Evolutionary conservation across 805 yeast genomes (phyloP), one percentile per base, ranked within the genome.

Genomic region (Lachancea meyersii): DNA sequence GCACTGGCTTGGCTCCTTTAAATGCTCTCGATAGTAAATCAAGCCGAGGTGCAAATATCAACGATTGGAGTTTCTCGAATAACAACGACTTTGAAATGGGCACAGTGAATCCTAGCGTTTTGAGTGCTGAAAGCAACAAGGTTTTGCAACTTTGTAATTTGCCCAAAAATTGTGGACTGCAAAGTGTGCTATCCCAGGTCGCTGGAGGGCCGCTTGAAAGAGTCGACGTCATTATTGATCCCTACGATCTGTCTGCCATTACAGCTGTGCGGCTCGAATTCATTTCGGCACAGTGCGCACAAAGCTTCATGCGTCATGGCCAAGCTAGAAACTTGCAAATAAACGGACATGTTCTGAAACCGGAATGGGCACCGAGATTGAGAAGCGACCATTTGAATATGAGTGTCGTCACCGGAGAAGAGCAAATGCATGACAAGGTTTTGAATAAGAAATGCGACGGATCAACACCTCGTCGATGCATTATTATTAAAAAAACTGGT

Each of bases 201-300:
- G 66, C 70, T 49, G 89, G 93, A 1, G 94, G 94, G 0, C 84
- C 86, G 0, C 60, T 84, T 38, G 86, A 81, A 48, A 71, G 69
- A 39, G 51, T 80, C 4, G 64, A 59, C 11, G 51, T 67, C 22
- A 55, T 52, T 1, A 38, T 40, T 5, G 43, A 44, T 24, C 49
- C 46, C 3, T 43, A 47, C 8, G 24, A 30, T 5, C 40, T 38
- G 2, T 26, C 38, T 47, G 26, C 51, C 42, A 43, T 65, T 54
- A 68, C 50, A 41, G 33, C 48, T 7, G 44, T 79, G 9, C 77
- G 75, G 46, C 45, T 83, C 2, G 65, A 72, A 53, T 85, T 81
- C 53, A 52, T 75, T 22, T 69, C 59, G n/a, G 65, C 72, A 2
- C 70, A 69, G 23, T 74, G 73, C 56, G 89, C 93, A 0, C 49